These are phyloP conservation scores for Bullera alba DNA, from an alignment of 768 basidiomycete genomes.

Conservation along the genomic window DNA sequence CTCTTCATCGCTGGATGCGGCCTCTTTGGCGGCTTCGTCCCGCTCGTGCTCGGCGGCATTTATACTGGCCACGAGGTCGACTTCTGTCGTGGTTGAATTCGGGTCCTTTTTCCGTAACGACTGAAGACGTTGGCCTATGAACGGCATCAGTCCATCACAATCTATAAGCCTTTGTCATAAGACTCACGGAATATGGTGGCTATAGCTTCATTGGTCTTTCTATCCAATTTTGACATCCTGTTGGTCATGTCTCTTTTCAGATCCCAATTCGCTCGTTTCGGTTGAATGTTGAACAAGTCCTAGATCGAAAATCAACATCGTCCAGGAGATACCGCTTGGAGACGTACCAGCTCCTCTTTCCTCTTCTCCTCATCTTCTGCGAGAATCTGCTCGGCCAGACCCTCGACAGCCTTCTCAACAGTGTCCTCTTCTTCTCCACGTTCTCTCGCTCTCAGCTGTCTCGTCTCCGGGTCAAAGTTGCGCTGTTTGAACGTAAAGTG, in stretches of 20 bases:
- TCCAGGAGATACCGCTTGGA: background rate
- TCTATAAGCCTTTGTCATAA: background rate
- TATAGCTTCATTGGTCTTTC: conserved; percentile 84
- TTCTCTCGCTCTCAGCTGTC: conserved; percentile 29
- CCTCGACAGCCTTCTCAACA: conserved; percentile 75
- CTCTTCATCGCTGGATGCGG: conserved; percentile 24
- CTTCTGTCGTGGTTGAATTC: conserved; percentile 11
- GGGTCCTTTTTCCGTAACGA: conserved; percentile 31
- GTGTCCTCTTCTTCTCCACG: conserved; percentile 64
- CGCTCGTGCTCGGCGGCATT: conserved; percentile 37
- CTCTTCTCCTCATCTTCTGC: conserved; percentile 76
- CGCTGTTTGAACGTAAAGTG: conserved; percentile 50
- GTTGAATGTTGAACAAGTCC: conserved; percentile 57
- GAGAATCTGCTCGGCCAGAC: conserved; percentile 76
- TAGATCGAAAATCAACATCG: conserved; percentile 10
- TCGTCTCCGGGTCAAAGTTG: conserved; percentile 83
- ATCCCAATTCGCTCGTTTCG: conserved; percentile 70
- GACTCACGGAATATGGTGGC: conserved; percentile 83
- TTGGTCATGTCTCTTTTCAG: conserved; percentile 74
- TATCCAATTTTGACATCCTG: conserved; percentile 67
- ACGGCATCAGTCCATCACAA: background rate
- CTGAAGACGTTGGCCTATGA: conserved; percentile 41
- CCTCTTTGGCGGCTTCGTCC: conserved; percentile 17
- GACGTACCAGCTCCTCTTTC: conserved; percentile 72
- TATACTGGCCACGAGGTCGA: conserved; percentile 40